Conservation (phyloP, 306 rosid genomes). For the Mimosa pudica region DNA sequence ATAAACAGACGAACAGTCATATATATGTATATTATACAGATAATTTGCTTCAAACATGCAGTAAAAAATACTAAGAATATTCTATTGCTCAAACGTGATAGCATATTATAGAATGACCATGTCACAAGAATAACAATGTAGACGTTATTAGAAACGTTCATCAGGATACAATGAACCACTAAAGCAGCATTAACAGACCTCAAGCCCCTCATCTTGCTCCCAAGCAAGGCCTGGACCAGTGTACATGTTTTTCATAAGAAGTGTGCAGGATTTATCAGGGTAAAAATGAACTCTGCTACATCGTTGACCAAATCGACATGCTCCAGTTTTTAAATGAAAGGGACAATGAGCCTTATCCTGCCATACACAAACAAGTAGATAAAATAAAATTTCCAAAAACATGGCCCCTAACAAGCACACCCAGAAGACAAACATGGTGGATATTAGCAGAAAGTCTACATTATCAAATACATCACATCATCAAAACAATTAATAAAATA, state of each 20-base stretch:
- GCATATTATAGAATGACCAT: slow-evolving; percentile 25
- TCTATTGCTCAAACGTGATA: not conserved
- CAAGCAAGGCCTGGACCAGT: slow-evolving; percentile 95
- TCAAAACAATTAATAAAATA: no score
- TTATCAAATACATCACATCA: not conserved
- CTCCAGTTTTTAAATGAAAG: slow-evolving; percentile 90
- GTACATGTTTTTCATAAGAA: slow-evolving; percentile 90
- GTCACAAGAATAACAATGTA: not conserved
- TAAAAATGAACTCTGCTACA: slow-evolving; percentile 96
- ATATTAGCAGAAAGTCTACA: not conserved
- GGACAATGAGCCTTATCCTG: slow-evolving; percentile 99
- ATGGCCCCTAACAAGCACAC: slow-evolving; percentile 2
- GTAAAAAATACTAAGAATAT: not conserved
- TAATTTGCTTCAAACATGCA: not conserved
- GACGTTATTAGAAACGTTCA: slow-evolving; percentile 22
- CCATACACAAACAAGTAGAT: slow-evolving; percentile 18
- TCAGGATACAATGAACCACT: slow-evolving; percentile 75
- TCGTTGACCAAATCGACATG: slow-evolving; percentile 93
- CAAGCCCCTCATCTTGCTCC: slow-evolving; percentile 98
- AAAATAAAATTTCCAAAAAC: not conserved
- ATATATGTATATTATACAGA: not conserved
- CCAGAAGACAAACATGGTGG: not conserved
- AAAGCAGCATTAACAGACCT: slow-evolving; percentile 88
- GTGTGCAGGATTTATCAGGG: slow-evolving; percentile 76
- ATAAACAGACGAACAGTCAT: not conserved